Conservation (phyloP, 2,329 filamentous ascomycete species). For the Fusarium phyllophilum region DNA sequence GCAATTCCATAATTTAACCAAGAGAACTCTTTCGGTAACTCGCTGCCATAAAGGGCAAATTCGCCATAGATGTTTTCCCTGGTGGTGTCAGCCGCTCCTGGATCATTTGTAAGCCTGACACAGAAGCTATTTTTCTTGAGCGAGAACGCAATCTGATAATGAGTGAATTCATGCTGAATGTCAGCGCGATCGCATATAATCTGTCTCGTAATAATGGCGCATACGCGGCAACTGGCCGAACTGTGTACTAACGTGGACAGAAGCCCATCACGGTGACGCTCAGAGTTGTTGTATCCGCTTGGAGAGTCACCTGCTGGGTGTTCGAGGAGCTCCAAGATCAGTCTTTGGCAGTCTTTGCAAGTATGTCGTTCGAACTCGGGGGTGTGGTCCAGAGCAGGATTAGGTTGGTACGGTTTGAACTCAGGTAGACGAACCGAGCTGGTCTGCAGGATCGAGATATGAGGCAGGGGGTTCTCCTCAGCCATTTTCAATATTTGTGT, state of each 20-base stretch:
- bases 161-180: background rate
- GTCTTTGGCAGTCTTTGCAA: background rate
- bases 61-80: background rate
- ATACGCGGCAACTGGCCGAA: background rate
- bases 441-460: background rate
- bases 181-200: background rate
- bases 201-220: background rate
- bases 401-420: accelerated
- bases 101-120: background rate
- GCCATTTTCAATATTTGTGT: background rate
- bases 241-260: background rate
- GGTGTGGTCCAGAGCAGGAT: background rate
- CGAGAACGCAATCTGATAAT: background rate
- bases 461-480: accelerated
- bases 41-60: background rate
- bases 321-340: background rate
- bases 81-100: accelerated
- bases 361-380: background rate
- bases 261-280: background rate
- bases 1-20: background rate
- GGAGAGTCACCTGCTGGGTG: background rate
- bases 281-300: accelerated
- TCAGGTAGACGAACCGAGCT: background rate
- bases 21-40: background rate
- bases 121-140: background rate